Evolutionary conservation across 1,139 yeast genomes (phyloP).

Genomic region (Yamadazyma diddensiae): DNA sequence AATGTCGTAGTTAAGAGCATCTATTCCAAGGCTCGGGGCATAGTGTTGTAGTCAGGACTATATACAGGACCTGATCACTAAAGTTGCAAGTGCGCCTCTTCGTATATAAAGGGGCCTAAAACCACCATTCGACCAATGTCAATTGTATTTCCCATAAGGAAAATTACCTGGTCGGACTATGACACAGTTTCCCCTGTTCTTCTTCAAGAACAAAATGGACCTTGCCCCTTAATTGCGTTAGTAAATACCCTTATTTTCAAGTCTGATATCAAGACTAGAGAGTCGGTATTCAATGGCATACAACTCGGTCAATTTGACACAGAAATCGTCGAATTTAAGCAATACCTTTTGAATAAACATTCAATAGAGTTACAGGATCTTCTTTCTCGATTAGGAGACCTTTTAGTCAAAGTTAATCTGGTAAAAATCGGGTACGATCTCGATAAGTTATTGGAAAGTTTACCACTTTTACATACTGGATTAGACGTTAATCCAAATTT

Average conservation of each 20-base stretch:
- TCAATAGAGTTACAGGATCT: constrained; percentile 28
- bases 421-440: constrained; percentile 19
- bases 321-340: constrained; percentile 8
- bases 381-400: constrained; percentile 45
- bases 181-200: constrained; percentile 52
- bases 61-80: too few relatives aligned
- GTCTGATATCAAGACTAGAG: constrained; percentile 28
- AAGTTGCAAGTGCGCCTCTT: too few relatives aligned
- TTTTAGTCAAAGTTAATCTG: constrained; percentile 28
- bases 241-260: constrained; percentile 63
- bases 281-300: constrained; percentile 12
- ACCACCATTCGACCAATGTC: background rate
- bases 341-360: constrained; percentile 3
- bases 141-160: constrained; percentile 21
- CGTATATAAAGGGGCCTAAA: background rate
- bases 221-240: constrained; percentile 85
- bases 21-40: too few relatives aligned
- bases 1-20: too few relatives aligned
- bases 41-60: too few relatives aligned
- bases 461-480: constrained; percentile 73
- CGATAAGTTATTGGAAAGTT: constrained; percentile 39
- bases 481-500: constrained; percentile 71
- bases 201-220: constrained; percentile 82
- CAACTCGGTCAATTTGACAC: constrained; percentile 6
- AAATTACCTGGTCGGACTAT: constrained; percentile 30